Percentiles rank a stretch among this genome's conserved stretches.
phyloP scores from a whole-genome alignment of 352 stramenopile species.

The Phytopythium ostracodes region DNA sequence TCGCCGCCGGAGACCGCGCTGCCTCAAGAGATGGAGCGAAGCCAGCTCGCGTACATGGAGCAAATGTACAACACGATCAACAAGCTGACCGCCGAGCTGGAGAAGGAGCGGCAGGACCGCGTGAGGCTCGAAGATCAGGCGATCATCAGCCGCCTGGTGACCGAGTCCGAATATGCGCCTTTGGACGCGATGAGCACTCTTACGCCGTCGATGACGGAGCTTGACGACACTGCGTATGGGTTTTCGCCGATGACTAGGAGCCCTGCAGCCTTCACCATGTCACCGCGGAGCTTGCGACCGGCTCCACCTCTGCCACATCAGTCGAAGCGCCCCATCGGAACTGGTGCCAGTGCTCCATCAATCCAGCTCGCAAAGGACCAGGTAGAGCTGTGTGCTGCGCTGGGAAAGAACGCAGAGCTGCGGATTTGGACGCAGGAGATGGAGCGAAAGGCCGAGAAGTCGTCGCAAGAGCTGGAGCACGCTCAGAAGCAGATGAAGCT shows the following conservation, averaged over 20 bases:
- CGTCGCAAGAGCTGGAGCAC: constrained; percentile 39
- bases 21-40: constrained; percentile 22
- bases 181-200: constrained; percentile 14
- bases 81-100: constrained; percentile 38
- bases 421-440: constrained; percentile 53
- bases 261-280: not conserved
- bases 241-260: constrained; percentile 7
- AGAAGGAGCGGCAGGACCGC: constrained; percentile 33
- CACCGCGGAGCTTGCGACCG: not conserved
- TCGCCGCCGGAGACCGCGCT: constrained; percentile 9
- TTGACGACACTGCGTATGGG: constrained; percentile 10
- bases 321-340: constrained; percentile 9
- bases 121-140: constrained; percentile 9
- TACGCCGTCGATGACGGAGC: constrained; percentile 6
- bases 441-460: constrained; percentile 41
- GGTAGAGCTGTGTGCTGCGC: constrained; percentile 47
- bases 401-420: constrained; percentile 65
- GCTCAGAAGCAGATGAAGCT: constrained; percentile 60
- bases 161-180: constrained; percentile 21
- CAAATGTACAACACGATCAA: constrained; percentile 67
- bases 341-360: not conserved
- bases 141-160: constrained; percentile 11
- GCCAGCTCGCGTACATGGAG: constrained; percentile 64
- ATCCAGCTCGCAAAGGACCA: constrained; percentile 34
- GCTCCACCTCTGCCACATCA: constrained; percentile 12